A percentile compares a stretch with the other conserved stretches of the same genome.
Conservation (phyloP, 495 filamentous ascomycete genomes). For the Penicillium soppii region DNA sequence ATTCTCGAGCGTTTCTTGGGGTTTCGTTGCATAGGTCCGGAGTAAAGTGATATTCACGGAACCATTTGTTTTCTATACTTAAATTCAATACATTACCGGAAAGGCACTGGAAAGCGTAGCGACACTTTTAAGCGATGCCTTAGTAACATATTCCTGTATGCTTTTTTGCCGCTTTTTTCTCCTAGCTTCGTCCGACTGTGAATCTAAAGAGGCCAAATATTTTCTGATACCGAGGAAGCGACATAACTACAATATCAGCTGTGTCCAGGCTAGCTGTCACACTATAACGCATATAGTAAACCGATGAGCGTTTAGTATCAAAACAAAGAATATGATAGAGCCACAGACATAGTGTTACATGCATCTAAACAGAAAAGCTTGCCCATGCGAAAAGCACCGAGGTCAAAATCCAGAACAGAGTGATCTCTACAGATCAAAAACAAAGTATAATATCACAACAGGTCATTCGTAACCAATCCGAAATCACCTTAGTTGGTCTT, state of each 20-base stretch:
- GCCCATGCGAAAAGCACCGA: slow-evolving; percentile 1
- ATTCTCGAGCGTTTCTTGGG: slow-evolving; percentile 16
- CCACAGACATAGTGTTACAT: slow-evolving; percentile 10
- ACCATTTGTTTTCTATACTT: slow-evolving; percentile 11
- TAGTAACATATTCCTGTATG: too few relatives aligned
- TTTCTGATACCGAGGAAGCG: too few relatives aligned
- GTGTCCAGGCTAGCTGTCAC: too few relatives aligned
- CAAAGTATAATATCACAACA: slow-evolving; percentile 1
- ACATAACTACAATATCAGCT: too few relatives aligned
- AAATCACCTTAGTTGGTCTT: slow-evolving; percentile 55
- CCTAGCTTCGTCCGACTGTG: too few relatives aligned
- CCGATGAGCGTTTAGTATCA: neutral
- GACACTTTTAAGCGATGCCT: too few relatives aligned
- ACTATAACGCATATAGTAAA: too few relatives aligned
- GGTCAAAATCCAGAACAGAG: neutral
- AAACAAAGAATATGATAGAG: neutral
- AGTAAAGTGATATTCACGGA: slow-evolving; percentile 18
- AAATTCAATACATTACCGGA: too few relatives aligned
- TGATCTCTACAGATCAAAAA: slow-evolving; percentile 1
- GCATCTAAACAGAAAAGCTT: slow-evolving; percentile 8
- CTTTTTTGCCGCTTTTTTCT: too few relatives aligned
- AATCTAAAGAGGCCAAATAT: too few relatives aligned
- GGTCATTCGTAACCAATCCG: neutral
- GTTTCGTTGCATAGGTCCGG: slow-evolving; percentile 23
- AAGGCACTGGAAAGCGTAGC: too few relatives aligned